Conservation (phyloP, 2,329 filamentous ascomycete species). For the Penicillium rolfsii region DNA sequence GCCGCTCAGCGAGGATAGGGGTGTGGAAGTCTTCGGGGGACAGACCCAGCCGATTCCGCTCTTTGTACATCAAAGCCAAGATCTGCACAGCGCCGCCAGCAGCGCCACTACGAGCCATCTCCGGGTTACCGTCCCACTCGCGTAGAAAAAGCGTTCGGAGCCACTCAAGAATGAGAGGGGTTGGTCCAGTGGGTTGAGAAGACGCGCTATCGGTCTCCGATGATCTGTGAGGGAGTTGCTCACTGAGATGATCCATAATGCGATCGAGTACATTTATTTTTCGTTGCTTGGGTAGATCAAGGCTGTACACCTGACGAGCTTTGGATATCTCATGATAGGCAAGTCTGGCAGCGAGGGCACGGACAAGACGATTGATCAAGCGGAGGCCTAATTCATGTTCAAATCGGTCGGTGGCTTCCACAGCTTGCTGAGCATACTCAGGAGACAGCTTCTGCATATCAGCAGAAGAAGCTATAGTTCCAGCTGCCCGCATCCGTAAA, state of each 20-base stretch:
- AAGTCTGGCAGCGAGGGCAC: conserved; percentile 53
- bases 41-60: conserved; percentile 68
- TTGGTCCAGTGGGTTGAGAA: conserved; percentile 29
- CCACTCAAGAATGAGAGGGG: conserved; percentile 48
- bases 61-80: conserved; percentile 72
- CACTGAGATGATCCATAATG: conserved; percentile 41
- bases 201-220: conserved; percentile 13
- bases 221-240: conserved; percentile 30
- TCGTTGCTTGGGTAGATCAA: conserved; percentile 35
- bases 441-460: conserved; percentile 41
- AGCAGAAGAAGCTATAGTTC: conserved; percentile 43
- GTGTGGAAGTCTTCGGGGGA: conserved; percentile 72
- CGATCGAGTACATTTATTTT: conserved; percentile 41
- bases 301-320: conserved; percentile 35
- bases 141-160: conserved; percentile 70
- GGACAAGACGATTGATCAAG: conserved; percentile 53
- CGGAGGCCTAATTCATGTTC: conserved; percentile 58
- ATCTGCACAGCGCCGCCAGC: conserved; percentile 78
- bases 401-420: conserved; percentile 48
- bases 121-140: conserved; percentile 77
- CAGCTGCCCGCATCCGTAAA: conserved; percentile 47
- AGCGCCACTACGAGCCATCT: conserved; percentile 69
- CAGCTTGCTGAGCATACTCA: conserved; percentile 34
- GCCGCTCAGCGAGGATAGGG: conserved; percentile 72
- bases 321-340: conserved; percentile 55